Conservation (phyloP, 2,329 filamentous ascomycete genomes). For the Colletotrichum filicis region DNA sequence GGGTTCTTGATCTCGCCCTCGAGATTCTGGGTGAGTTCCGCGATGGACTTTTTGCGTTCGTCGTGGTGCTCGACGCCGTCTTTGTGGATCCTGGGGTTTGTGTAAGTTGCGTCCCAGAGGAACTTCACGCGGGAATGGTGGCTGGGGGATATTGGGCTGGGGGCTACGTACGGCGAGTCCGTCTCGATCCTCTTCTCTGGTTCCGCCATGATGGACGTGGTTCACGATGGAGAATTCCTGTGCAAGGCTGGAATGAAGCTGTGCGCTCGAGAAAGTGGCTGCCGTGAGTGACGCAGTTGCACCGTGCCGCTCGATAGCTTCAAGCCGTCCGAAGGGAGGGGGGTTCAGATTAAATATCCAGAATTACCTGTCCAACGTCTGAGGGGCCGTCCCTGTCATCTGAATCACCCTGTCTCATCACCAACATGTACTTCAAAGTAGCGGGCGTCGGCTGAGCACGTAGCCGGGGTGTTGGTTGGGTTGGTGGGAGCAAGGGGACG, state of each 20-base stretch:
- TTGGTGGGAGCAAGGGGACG: neutral
- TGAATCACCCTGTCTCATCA: neutral
- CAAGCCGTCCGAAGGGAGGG: neutral
- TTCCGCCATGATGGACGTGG: neutral
- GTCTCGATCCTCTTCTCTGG: constrained; percentile 8
- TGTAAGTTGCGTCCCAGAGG: neutral
- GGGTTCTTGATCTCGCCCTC: constrained; percentile 55
- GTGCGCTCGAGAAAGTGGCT: neutral
- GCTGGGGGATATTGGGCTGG: fast-evolving
- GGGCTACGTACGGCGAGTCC: neutral
- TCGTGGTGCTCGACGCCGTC: neutral
- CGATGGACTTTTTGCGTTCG: constrained; percentile 19
- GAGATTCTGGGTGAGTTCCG: constrained; percentile 16
- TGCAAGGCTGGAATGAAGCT: neutral
- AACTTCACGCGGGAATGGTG: too few relatives aligned
- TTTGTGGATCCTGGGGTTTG: neutral
- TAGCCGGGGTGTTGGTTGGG: neutral
- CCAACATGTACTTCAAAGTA: neutral
- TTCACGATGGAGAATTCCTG: neutral
- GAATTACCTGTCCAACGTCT: neutral
- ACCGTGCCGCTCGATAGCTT: neutral
- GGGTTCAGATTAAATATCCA: constrained; percentile 10
- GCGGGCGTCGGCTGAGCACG: constrained; percentile 2
- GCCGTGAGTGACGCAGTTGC: neutral
- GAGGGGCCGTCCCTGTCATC: neutral